phyloP scores from a whole-genome alignment of 148 eudicot genomes.

The Nyssa sinensis region DNA sequence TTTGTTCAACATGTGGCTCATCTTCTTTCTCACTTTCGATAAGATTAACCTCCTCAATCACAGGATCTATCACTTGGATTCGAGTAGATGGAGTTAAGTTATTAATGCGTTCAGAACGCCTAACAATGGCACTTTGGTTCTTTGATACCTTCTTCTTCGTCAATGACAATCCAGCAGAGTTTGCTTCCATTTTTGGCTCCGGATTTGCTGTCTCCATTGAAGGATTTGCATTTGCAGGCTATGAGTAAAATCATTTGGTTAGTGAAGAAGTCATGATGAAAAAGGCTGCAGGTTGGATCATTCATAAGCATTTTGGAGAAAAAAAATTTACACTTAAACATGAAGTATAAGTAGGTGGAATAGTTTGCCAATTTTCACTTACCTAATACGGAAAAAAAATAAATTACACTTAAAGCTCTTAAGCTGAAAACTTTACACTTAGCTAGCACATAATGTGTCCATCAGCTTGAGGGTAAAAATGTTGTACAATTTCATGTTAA shows the following conservation, averaged over 20 bases:
- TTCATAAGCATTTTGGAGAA: background rate
- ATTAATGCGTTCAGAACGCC: constrained; percentile 43
- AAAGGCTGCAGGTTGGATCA: background rate
- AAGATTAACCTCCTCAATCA: constrained; percentile 27
- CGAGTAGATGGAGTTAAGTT: background rate
- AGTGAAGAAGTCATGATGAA: background rate
- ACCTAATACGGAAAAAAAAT: too few relatives aligned
- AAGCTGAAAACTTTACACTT: too few relatives aligned
- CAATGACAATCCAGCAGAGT: constrained; percentile 7
- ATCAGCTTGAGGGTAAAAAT: too few relatives aligned
- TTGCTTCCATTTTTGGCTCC: background rate
- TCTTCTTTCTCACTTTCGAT: constrained; percentile 34
- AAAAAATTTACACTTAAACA: too few relatives aligned
- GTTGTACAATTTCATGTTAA: too few relatives aligned
- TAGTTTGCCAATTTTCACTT: too few relatives aligned
- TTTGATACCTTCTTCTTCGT: constrained; percentile 16
- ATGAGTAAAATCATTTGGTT: background rate
- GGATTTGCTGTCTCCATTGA: background rate
- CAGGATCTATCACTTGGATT: constrained; percentile 22
- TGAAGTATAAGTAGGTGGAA: too few relatives aligned
- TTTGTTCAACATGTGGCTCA: constrained; percentile 22
- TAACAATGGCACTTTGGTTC: constrained; percentile 6
- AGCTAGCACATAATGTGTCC: too few relatives aligned
- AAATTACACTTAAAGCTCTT: background rate
- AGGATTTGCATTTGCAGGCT: background rate